Base-by-base conservation (phyloP, 805 yeast species). In the Zygosaccharomyces rouxii region DNA sequence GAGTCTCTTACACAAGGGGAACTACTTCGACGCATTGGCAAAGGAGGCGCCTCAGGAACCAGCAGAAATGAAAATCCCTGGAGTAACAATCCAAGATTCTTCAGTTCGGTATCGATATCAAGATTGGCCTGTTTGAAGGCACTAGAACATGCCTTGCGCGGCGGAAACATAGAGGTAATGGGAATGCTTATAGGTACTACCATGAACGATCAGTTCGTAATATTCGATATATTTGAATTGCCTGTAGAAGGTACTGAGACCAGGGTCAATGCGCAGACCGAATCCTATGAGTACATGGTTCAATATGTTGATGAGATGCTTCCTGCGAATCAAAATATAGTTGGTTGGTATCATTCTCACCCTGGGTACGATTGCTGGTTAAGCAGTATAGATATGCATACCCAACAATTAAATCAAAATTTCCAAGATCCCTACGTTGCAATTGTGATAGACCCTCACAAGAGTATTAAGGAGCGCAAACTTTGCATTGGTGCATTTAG, bases 341-440 rank as follows among this genome's bases (percentile, higher is more conserved):
- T 94, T 13, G 99, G 99, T 7, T 92, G 99, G 99, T 92, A 94
- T 68, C 99, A 92, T 67, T 89, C 98, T 75, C 99, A 92, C 66
- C 99, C 99, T 0, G 96, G 97, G 0, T 92, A 89, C 66, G 97
- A 97, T 14, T 90, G 97, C 65, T 92, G 97, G 97, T 68, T 92
- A 38, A 83, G 94, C 47, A 95, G 94, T 3, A 89, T 92, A 35
- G 98, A 92, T 67, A 95, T 94, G 29, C 83, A 86, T 39, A 92
- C 98, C 0, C 98, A 92, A 63, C 62, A 71, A 19, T 75, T 89
- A 62, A 89, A 90, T 59, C 97, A 89, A 67, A 80, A 78, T 49
- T 89, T 82, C 62, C 97, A 89, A 64, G 97, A 89, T 58, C 97
- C 97, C 1, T 89, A 86, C 61, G 71, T 89, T 49, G 97, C 97